These are phyloP conservation scores for Eucalyptus dawsonii DNA, from an alignment of 345 rosid species.

Conservation along the genomic window DNA sequence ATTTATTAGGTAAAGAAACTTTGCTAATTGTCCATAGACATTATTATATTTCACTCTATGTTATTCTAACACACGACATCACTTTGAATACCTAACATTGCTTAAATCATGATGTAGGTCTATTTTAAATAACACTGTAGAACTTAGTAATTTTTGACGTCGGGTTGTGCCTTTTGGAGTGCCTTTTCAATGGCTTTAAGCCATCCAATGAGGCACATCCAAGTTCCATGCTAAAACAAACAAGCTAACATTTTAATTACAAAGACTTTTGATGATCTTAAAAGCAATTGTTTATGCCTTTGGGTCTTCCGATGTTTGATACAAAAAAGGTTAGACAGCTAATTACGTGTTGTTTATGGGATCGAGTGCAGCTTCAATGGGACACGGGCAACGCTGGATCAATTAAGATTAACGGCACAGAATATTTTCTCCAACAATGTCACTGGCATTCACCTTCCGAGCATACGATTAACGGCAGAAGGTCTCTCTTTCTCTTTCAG, in stretches of 20 bases:
- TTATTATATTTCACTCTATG: neutral
- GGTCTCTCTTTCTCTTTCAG: slow-evolving; percentile 2
- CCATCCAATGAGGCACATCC: neutral
- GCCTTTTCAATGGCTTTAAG: neutral
- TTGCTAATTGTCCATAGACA: neutral
- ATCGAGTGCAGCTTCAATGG: slow-evolving; percentile 37
- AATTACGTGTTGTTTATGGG: neutral
- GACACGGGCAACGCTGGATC: slow-evolving; percentile 22
- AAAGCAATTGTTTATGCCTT: neutral
- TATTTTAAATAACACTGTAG: neutral
- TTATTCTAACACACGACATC: neutral
- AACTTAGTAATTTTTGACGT: neutral
- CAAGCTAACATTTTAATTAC: neutral
- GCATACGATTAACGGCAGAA: slow-evolving; percentile 57
- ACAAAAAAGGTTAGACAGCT: neutral
- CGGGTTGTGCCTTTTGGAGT: neutral
- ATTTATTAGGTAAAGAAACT: neutral
- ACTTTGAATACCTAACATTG: neutral
- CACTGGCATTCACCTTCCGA: slow-evolving; percentile 92
- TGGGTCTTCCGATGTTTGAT: neutral
- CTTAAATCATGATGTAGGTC: neutral
- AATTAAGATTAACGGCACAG: slow-evolving; percentile 27
- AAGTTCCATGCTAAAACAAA: neutral
- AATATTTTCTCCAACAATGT: slow-evolving; percentile 40
- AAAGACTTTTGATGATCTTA: neutral